Percentiles rank a stretch among this genome's conserved stretches.
phyloP scores from a whole-genome alignment of 2,329 filamentous ascomycete species.

The Aspergillus fijiensis region DNA sequence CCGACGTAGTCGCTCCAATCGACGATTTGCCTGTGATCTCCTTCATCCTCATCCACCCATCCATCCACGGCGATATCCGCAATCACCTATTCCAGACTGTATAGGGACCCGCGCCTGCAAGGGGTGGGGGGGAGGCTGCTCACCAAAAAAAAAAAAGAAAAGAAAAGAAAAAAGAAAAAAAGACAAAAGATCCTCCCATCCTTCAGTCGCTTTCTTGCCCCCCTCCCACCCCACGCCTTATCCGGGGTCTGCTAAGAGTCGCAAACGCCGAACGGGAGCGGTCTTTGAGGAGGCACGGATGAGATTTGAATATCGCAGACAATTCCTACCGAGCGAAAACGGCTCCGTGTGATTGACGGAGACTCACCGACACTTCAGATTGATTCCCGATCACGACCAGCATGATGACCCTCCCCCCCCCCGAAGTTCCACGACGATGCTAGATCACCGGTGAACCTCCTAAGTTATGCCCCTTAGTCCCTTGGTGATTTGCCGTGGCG shows the following conservation, averaged over 20 bases:
- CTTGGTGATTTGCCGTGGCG: background rate
- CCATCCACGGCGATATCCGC: conserved; percentile 1
- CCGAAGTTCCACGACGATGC: background rate
- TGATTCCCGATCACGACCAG: background rate
- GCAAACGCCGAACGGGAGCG: background rate
- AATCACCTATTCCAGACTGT: conserved; percentile 6
- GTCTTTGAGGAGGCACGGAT: background rate
- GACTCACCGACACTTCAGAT: conserved; percentile 5
- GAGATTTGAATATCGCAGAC: background rate
- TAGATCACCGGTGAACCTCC: background rate
- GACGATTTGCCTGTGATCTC: background rate
- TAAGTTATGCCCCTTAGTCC: background rate
- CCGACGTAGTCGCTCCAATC: background rate
- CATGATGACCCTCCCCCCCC: background rate
- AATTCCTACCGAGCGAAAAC: background rate
- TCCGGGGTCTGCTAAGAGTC: background rate
- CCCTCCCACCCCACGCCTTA: background rate
- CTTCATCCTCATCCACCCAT: background rate
- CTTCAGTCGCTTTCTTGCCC: no score
- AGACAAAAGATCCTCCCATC: no score
- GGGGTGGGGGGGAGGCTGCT: background rate
- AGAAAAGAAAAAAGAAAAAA: background rate
- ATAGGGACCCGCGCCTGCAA: conserved; percentile 2
- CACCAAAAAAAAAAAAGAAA: background rate
- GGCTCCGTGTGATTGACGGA: background rate